A percentile compares a stretch with the other conserved stretches of the same genome.
Evolutionary conservation across 257 asterid genomes (phyloP).

Genomic region (Orobanche coerulescens): DNA sequence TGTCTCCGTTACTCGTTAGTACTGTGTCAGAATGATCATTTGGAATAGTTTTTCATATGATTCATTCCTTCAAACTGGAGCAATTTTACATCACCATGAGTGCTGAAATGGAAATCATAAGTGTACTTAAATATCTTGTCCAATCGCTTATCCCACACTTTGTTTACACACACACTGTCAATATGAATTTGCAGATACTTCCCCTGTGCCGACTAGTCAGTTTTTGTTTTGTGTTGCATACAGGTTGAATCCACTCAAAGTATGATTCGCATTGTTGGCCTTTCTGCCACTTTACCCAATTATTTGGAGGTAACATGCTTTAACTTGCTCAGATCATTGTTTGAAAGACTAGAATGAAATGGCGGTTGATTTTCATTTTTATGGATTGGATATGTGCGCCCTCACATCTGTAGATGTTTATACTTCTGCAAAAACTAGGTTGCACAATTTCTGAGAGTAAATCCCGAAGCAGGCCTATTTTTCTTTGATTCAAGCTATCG

Average conservation of each 20-base stretch:
- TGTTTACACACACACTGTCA: background rate
- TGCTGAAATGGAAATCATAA: background rate
- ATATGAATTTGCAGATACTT: background rate
- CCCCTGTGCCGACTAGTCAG: background rate
- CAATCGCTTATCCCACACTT: background rate
- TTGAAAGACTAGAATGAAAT: conserved; percentile 15
- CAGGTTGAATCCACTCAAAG: conserved; percentile 99
- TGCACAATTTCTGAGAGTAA: conserved; percentile 94
- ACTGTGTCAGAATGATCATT: background rate
- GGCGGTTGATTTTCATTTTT: conserved; percentile 10
- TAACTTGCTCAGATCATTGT: conserved; percentile 17
- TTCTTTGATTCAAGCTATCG: conserved; percentile 94
- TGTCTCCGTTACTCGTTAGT: background rate
- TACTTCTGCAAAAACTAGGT: conserved; percentile 48
- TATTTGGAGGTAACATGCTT: conserved; percentile 70
- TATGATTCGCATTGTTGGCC: conserved; percentile 98
- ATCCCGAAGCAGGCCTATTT: conserved; percentile 83
- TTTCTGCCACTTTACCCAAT: conserved; percentile 94
- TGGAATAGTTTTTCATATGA: background rate
- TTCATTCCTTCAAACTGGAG: background rate
- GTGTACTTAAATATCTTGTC: background rate
- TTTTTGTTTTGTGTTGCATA: conserved; percentile 24
- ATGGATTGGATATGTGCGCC: conserved; percentile 11
- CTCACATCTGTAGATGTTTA: conserved; percentile 15
- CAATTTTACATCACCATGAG: background rate